Evolutionary conservation across 805 yeast genomes (phyloP), one percentile per base, ranked within the genome.

Genomic region (Yarrowia yakushimensis): DNA sequence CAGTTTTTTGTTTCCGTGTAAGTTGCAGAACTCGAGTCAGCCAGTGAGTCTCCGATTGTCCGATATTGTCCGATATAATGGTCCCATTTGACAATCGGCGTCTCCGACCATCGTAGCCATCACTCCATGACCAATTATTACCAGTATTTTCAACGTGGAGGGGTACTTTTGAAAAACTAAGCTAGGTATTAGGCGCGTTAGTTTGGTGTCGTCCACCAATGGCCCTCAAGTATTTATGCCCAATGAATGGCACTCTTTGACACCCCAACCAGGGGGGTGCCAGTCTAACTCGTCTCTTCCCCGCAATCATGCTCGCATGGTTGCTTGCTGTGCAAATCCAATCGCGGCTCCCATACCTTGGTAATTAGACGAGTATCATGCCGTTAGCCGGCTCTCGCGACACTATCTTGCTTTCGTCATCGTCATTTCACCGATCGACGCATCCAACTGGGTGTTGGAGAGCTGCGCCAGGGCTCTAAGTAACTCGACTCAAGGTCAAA

Each of bases 301-400:
- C 52, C 52, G 20, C 30, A 45, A 45, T 18, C 25, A 30, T 30
- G 18, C 36, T 9, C 36, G 18, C 15, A 27, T 28, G 36, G 36
- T 45, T 45, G 52, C 52, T 45, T 45, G 52, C 52, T 45, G 52
- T 28, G 13, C 23, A 13, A 45, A 45, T 36, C 17, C 52, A 30
- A 45, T 45, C 52, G 52, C 20, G 15, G 22, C 4, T 10, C 6
- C n/a, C n/a, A n/a, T n/a, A n/a, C n/a, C n/a, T 1, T 9, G 22
- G 41, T 2, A 36, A 17, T n/a, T n/a, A 22, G 22, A 8, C 43
- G 23, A 13, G 23, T 25, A 22, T 9, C 46, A 18, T 43, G 50
- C 50, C 33, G 50, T 43, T 13, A 11, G 23, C 50, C 17, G 23
- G 33, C 22, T 28, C 27, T 25, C 27, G 27, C 8, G 8, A 4